Base-by-base conservation (phyloP, 768 basidiomycete species). In the Strobilomyces echinocephalus region DNA sequence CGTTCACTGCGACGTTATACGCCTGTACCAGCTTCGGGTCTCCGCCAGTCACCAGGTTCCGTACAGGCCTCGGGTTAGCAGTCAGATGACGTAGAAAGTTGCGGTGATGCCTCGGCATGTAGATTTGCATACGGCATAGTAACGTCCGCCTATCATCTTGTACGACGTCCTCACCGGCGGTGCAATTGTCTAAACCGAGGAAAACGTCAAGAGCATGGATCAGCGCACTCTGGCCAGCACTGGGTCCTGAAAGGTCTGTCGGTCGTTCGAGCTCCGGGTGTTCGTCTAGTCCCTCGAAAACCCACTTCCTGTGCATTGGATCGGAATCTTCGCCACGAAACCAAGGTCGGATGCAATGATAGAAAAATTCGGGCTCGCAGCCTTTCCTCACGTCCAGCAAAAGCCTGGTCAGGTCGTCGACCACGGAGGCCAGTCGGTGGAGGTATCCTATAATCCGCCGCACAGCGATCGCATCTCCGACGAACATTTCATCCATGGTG, bases 401-500 rank as follows among this genome's bases (percentile, higher is more conserved):
- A 55, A 91, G 74, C 10, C 52, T 61, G 9, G 75, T 74, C 18
- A 97, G 74, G 8, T 82, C 80, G 42, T 82, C 75, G 53, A 95
- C 85, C 59, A 90, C 80, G 4, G 44, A 58, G 0, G 82, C 78
- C 46, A 97, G 77, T n/a, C 74, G 71, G 40, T 64, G 64, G 33
- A 97, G 80, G 69, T 87, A 92, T 10, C 69, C 63, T 8, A 83
- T 80, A 46, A 82, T 81, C 11, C 89, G 83, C 12, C 76, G 77
- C 45, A 82, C 68, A 42, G 85, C 84, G 8, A 82, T 79, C 50
- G 76, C 76, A 62, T 89, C 85, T 24, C 80, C 79, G 38, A 95
- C 81, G 76, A 93, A 95, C 28, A 85, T 77, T 68, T 95, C 94
- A 73, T 95, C 91, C 79, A 95, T 85, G 1, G 83, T 88, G 3